Conservation (phyloP, 345 rosid genomes). For the Chamaenerion angustifolium region DNA sequence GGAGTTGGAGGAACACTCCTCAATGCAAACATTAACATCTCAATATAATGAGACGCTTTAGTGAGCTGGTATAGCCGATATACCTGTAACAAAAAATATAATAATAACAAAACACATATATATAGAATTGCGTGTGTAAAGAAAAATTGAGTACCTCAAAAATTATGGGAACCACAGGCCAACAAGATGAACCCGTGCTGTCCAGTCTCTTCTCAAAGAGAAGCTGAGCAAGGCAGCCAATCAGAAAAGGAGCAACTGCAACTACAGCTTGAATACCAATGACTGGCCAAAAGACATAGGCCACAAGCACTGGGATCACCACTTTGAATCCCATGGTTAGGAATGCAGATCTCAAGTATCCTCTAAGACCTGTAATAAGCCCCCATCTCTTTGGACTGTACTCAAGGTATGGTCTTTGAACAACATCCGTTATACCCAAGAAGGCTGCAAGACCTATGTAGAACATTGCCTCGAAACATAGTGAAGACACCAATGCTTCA, state of each 20-base stretch:
- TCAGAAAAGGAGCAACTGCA: constrained; percentile 58
- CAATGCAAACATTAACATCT: constrained; percentile 55
- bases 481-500: constrained; percentile 55
- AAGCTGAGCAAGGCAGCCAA: constrained; percentile 62
- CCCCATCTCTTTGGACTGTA: constrained; percentile 83
- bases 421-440: constrained; percentile 38
- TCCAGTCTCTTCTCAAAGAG: constrained; percentile 43
- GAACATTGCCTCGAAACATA: constrained; percentile 51
- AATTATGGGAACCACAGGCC: constrained; percentile 71
- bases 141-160: constrained; percentile 43
- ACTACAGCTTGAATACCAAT: constrained; percentile 47
- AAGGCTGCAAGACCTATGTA: constrained; percentile 64
- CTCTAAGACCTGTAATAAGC: constrained; percentile 68
- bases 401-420: constrained; percentile 75
- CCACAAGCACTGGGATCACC: constrained; percentile 38
- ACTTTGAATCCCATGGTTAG: constrained; percentile 55
- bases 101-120: background rate
- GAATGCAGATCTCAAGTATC: constrained; percentile 53
- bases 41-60: constrained; percentile 59
- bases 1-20: constrained; percentile 38
- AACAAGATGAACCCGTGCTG: constrained; percentile 52
- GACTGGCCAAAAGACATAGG: constrained; percentile 55
- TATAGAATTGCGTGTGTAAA: background rate
- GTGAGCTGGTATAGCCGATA: constrained; percentile 76
- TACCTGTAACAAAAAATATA: constrained; percentile 32